These are phyloP conservation scores for Blastocystis sp. DNA, from an alignment of 352 stramenopile species.

Conservation along the genomic window DNA sequence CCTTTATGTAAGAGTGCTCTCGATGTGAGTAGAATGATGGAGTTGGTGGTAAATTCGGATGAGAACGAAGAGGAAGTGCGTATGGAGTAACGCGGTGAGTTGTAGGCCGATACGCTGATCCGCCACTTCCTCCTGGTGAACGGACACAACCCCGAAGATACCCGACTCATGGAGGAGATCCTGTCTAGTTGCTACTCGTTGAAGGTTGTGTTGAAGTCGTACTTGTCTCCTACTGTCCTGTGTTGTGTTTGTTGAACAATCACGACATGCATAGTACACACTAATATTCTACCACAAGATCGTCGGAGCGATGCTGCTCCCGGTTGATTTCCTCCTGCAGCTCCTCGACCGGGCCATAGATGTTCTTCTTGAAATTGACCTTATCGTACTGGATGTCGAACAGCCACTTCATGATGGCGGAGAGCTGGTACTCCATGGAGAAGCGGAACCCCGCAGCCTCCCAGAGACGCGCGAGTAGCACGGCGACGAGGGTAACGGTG, in stretches of 20 bases:
- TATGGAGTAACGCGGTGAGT: background rate
- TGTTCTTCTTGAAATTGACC: constrained; percentile 40
- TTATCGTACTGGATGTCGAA: constrained; percentile 26
- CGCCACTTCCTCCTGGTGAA: constrained; percentile 51
- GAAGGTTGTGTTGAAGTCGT: background rate
- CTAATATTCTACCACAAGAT: background rate
- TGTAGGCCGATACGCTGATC: constrained; percentile 1
- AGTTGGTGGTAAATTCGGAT: background rate
- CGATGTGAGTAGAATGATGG: constrained; percentile 17
- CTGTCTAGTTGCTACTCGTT: constrained; percentile 39
- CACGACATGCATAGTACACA: background rate
- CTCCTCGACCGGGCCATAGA: constrained; percentile 41
- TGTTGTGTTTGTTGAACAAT: background rate
- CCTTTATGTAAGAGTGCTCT: constrained; percentile 16
- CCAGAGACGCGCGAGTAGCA: constrained; percentile 17
- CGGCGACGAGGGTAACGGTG: background rate
- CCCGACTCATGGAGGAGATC: constrained; percentile 35
- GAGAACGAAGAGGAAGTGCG: background rate
- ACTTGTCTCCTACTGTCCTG: background rate
- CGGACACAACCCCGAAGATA: constrained; percentile 9
- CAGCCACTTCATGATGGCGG: constrained; percentile 20
- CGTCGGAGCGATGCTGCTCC: too few species aligned
- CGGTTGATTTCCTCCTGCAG: constrained; percentile 37
- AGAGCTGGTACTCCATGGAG: constrained; percentile 29
- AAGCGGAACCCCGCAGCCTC: constrained; percentile 18